Conservation (phyloP, 352 stramenopile species). For the Bremia lactucae region DNA sequence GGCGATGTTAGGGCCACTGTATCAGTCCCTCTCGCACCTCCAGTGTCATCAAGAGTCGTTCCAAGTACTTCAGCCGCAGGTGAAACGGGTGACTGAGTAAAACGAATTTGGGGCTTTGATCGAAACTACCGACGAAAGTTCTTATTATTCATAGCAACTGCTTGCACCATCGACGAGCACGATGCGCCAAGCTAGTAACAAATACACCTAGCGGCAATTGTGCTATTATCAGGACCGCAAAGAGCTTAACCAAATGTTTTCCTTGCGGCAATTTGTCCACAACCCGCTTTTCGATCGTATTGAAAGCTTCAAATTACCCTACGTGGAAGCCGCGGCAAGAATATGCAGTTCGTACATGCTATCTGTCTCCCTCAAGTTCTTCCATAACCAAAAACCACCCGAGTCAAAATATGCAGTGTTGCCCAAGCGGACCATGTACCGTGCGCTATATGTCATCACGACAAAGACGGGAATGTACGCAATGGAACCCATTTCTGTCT, state of each 20-base stretch:
- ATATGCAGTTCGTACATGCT: conserved; percentile 46
- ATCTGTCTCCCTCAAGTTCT: conserved; percentile 55
- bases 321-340: conserved; percentile 44
- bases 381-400: conserved; percentile 53
- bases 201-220: conserved; percentile 58
- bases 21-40: background rate
- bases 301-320: conserved; percentile 49
- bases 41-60: conserved; percentile 6
- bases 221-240: conserved; percentile 40
- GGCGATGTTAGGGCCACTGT: too few relatives aligned
- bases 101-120: conserved; percentile 29
- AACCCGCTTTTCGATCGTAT: conserved; percentile 36
- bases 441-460: conserved; percentile 61
- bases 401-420: conserved; percentile 48
- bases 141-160: conserved; percentile 52
- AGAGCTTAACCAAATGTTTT: conserved; percentile 42
- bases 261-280: conserved; percentile 31
- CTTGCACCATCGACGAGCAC: conserved; percentile 57
- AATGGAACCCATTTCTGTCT: conserved; percentile 49
- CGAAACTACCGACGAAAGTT: conserved; percentile 41
- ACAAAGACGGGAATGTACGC: conserved; percentile 67
- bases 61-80: conserved; percentile 10
- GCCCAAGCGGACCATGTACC: conserved; percentile 64
- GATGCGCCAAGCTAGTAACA: conserved; percentile 68
- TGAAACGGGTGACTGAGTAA: conserved; percentile 10